Percentiles rank a stretch among this genome's conserved stretches.
Conservation (phyloP, 129 eudicot species). For the Rutidosis leptorrhynchoides region DNA sequence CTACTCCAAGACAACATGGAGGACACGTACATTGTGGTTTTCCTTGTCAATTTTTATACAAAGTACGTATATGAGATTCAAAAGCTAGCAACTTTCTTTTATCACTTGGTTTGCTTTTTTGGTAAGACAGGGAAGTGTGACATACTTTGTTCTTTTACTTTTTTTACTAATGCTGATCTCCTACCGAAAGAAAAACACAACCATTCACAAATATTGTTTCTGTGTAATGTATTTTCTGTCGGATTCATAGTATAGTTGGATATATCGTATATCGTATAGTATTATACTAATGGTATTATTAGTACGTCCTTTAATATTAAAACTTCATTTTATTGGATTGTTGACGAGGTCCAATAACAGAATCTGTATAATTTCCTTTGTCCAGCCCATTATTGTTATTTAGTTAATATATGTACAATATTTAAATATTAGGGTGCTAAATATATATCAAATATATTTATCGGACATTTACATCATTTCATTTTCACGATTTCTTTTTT, state of each 20-base stretch:
- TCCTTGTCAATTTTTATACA: neutral
- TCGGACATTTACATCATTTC: neutral
- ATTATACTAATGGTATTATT: too few relatives aligned
- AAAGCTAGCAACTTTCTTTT: neutral
- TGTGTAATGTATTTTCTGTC: too few relatives aligned
- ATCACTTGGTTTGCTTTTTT: neutral
- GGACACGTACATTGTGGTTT: neutral
- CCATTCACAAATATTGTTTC: conserved; percentile 16
- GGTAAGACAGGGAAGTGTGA: conserved; percentile 16
- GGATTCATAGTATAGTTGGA: too few relatives aligned
- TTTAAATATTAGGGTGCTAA: neutral
- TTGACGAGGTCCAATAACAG: too few relatives aligned
- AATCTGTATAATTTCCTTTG: too few relatives aligned
- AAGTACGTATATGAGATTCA: neutral
- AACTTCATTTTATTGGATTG: too few relatives aligned
- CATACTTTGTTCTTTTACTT: neutral
- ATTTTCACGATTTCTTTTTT: neutral
- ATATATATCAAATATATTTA: too few relatives aligned
- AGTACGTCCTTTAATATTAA: too few relatives aligned
- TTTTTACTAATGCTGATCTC: conserved; percentile 5
- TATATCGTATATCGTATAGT: too few relatives aligned
- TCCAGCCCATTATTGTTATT: too few relatives aligned
- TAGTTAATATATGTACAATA: neutral
- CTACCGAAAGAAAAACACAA: neutral
- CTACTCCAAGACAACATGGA: too few relatives aligned